Percentiles rank a stretch among this genome's conserved stretches.
These are phyloP conservation scores for Fraxinus velutina DNA, from an alignment of 305 asterid species.

Conservation along the genomic window DNA sequence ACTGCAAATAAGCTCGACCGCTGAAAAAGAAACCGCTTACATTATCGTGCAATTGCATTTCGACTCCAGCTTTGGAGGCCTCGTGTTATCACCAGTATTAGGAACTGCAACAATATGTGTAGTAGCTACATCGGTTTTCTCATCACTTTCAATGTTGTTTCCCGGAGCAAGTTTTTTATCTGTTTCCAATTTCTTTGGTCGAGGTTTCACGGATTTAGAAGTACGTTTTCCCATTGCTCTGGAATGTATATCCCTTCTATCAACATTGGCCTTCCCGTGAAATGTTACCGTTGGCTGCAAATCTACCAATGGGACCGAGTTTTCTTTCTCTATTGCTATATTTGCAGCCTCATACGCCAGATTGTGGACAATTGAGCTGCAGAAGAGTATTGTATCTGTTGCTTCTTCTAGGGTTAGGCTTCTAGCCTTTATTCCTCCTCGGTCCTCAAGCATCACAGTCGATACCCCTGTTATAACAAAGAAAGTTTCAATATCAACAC, in stretches of 20 bases:
- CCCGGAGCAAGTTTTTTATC: slow-evolving; percentile 44
- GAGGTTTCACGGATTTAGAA: slow-evolving; percentile 61
- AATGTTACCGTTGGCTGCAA: slow-evolving; percentile 46
- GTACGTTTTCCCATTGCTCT: slow-evolving; percentile 49
- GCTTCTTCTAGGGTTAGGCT: slow-evolving; percentile 94
- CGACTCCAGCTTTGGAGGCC: slow-evolving; percentile 88
- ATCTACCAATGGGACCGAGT: slow-evolving; percentile 34
- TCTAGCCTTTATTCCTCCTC: slow-evolving; percentile 40
- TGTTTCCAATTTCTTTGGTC: slow-evolving; percentile 43
- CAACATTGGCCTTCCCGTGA: slow-evolving; percentile 43
- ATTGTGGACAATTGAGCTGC: slow-evolving; percentile 91
- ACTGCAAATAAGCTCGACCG: slow-evolving; percentile 7
- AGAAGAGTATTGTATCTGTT: slow-evolving; percentile 88
- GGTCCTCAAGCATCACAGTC: slow-evolving; percentile 49
- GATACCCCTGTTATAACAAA: slow-evolving; percentile 57
- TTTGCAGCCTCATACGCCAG: slow-evolving; percentile 85
- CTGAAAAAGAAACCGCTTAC: slow-evolving; percentile 33
- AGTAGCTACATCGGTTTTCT: slow-evolving; percentile 39
- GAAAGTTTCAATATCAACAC: not conserved
- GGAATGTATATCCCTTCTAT: slow-evolving; percentile 47
- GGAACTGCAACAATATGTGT: slow-evolving; percentile 52
- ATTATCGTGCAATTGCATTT: slow-evolving; percentile 92
- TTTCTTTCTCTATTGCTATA: slow-evolving; percentile 67
- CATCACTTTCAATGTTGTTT: slow-evolving; percentile 2
- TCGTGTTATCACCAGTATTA: slow-evolving; percentile 44